These are phyloP conservation scores for Ceratocystis eucalypticola DNA, from an alignment of 2,329 filamentous ascomycete genomes.

Conservation along the genomic window DNA sequence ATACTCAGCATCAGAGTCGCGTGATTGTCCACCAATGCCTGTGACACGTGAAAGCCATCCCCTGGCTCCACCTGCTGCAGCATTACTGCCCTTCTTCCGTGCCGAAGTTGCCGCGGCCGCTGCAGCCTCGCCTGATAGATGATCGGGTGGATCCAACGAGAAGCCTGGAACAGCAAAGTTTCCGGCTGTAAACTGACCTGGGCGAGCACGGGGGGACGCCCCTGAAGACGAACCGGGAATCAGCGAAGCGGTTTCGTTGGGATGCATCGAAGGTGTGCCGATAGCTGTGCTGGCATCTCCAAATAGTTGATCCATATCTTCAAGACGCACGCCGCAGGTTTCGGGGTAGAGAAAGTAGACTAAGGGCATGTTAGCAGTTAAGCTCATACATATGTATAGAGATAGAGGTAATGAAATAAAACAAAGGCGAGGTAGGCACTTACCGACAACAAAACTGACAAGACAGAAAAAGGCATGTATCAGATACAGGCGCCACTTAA, in stretches of 20 bases:
- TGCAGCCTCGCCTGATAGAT: constrained; percentile 29
- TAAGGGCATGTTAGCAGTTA: constrained; percentile 27
- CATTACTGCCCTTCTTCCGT: not conserved
- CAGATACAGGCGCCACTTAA: constrained; percentile 87
- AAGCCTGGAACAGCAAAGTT: constrained; percentile 50
- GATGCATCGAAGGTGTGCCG: constrained; percentile 57
- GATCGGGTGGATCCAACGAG: constrained; percentile 57
- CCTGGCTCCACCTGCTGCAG: constrained; percentile 22
- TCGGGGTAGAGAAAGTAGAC: constrained; percentile 98
- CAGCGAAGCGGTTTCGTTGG: constrained; percentile 61
- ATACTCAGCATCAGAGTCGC: constrained; percentile 28
- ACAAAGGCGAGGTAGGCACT: constrained; percentile 29
- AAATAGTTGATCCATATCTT: constrained; percentile 93
- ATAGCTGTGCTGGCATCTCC: constrained; percentile 80
- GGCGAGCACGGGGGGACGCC: constrained; percentile 40
- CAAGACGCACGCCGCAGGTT: constrained; percentile 84
- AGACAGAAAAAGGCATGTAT: constrained; percentile 96
- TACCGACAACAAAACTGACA: constrained; percentile 88
- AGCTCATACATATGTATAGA: no score
- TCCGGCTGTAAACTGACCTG: constrained; percentile 43
- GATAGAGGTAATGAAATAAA: not conserved
- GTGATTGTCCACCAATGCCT: constrained; percentile 26
- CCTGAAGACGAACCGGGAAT: constrained; percentile 57
- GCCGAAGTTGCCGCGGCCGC: not conserved
- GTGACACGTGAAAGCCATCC: constrained; percentile 37